Conservation (phyloP, 331 rosid species). For the Malus hybrid region DNA sequence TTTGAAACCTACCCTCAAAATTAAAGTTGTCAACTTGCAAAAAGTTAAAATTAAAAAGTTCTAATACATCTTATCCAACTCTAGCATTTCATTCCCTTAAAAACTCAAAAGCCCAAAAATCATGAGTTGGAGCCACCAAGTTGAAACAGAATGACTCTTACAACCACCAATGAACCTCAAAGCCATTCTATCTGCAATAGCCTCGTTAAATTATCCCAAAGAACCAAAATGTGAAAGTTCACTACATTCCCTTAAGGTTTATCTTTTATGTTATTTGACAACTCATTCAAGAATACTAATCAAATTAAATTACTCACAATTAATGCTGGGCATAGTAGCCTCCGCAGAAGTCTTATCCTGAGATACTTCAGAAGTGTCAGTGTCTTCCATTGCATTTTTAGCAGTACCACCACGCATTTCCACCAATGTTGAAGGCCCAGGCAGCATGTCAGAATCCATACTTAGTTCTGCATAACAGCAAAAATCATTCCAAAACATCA, state of each 20-base stretch:
- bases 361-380: conserved; percentile 2
- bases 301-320: conserved; percentile 17
- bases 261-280: neutral
- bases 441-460: neutral
- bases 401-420: conserved; percentile 6
- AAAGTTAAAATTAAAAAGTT: neutral
- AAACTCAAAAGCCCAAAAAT: neutral
- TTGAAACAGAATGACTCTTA: neutral
- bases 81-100: neutral
- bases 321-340: conserved; percentile 1
- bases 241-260: neutral
- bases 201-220: neutral
- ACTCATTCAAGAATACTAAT: neutral
- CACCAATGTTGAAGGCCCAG: conserved; percentile 16
- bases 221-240: neutral
- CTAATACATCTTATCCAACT: neutral
- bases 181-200: neutral
- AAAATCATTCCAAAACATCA: neutral
- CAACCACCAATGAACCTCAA: neutral
- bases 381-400: conserved; percentile 14
- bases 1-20: neutral
- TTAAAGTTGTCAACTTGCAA: neutral
- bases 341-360: conserved; percentile 10
- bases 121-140: neutral
- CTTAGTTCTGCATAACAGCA: conserved; percentile 15